These are phyloP conservation scores for Picea sitchensis DNA, from an alignment of 75 land plant genomes.

Conservation along the genomic window DNA sequence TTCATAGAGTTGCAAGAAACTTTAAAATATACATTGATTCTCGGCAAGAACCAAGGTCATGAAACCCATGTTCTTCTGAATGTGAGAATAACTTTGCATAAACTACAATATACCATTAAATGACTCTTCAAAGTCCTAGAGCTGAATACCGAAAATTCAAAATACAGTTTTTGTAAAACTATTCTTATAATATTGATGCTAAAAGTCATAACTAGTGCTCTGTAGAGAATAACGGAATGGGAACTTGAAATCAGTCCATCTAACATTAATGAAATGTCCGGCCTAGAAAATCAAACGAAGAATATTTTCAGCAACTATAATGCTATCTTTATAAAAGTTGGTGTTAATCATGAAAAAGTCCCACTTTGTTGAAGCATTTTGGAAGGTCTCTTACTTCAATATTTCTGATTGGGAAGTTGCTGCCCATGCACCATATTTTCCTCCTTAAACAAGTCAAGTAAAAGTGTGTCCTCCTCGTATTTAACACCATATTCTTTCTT, in stretches of 20 bases:
- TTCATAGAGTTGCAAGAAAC: too few relatives aligned
- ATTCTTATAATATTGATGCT: neutral
- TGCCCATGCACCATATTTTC: neutral
- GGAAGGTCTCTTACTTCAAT: neutral
- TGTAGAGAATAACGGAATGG: neutral
- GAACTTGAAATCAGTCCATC: neutral
- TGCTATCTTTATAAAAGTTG: neutral
- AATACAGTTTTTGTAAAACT: neutral
- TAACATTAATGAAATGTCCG: neutral
- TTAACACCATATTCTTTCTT: too few relatives aligned
- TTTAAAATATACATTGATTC: neutral
- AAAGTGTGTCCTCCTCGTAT: too few relatives aligned
- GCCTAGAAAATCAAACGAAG: neutral
- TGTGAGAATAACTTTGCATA: neutral
- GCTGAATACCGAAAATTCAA: too few relatives aligned
- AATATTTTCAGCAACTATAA: neutral
- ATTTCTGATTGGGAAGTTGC: neutral
- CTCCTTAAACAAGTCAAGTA: neutral
- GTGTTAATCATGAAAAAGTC: neutral
- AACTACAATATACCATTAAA: neutral
- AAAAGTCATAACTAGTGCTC: neutral
- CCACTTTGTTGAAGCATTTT: neutral
- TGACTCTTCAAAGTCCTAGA: neutral
- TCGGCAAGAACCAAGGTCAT: neutral
- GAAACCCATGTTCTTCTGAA: neutral